Evolutionary conservation across 768 basidiomycete genomes (phyloP).

Genomic region (Gymnopilus dilepis): DNA sequence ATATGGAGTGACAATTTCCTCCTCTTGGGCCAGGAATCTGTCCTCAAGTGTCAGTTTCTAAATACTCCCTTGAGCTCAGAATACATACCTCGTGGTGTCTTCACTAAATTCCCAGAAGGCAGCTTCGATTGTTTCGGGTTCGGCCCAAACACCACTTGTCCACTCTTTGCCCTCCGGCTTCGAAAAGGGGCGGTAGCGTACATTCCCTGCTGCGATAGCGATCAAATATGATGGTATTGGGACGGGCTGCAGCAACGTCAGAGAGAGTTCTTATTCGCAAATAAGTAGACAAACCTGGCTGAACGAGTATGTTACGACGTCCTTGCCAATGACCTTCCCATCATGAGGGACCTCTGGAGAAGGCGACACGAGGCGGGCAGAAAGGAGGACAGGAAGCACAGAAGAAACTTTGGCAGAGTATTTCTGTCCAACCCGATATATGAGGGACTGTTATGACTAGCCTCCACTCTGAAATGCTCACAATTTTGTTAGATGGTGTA

Average conservation of each 20-base stretch:
- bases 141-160: constrained; percentile 89
- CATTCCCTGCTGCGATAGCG: constrained; percentile 87
- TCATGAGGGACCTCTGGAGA: constrained; percentile 71
- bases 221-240: constrained; percentile 93
- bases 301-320: constrained; percentile 76
- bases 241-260: constrained; percentile 55
- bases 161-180: constrained; percentile 68
- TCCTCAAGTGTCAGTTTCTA: constrained; percentile 5
- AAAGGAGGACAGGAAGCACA: constrained; percentile 85
- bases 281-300: constrained; percentile 41
- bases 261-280: neutral
- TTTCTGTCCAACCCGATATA: constrained; percentile 59
- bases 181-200: constrained; percentile 73
- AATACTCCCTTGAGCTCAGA: neutral
- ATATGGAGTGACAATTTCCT: constrained; percentile 77
- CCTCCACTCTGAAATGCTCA: constrained; percentile 33
- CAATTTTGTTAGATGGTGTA: constrained; percentile 86
- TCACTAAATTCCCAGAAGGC: constrained; percentile 89
- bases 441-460: neutral
- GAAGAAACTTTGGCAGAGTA: constrained; percentile 82
- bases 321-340: constrained; percentile 76
- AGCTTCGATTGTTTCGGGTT: constrained; percentile 79
- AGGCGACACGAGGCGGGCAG: constrained; percentile 82
- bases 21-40: constrained; percentile 80
- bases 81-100: constrained; percentile 74